Conservation (phyloP, 352 stramenopile genomes). For the Phytophthora crassamura region DNA sequence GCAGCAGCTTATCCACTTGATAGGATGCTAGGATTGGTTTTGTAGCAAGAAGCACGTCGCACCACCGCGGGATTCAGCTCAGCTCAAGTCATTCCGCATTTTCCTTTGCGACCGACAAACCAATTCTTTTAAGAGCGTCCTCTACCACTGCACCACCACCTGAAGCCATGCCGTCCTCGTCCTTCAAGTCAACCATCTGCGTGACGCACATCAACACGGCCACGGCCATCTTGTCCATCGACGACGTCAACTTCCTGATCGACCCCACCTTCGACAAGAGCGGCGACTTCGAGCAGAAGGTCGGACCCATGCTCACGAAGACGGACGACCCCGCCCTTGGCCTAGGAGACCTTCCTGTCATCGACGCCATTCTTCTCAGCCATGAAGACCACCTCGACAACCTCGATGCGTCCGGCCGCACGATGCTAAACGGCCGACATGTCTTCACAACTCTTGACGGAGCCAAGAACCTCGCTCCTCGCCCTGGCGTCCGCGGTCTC, state of each 20-base stretch:
- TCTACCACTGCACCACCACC: too few relatives aligned
- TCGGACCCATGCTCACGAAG: slow-evolving; percentile 18
- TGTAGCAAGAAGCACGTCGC: too few relatives aligned
- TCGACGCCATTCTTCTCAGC: slow-evolving; percentile 43
- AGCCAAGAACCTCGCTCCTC: slow-evolving; percentile 48
- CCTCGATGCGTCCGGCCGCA: slow-evolving; percentile 39
- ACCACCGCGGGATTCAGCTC: too few relatives aligned
- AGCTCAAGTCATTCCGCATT: not conserved
- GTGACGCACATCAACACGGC: too few relatives aligned
- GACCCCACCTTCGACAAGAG: slow-evolving; percentile 41
- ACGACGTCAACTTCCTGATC: slow-evolving; percentile 53
- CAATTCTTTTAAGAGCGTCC: not conserved
- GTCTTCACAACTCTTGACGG: slow-evolving; percentile 48
- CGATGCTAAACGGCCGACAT: slow-evolving; percentile 48
- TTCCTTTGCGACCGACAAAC: not conserved
- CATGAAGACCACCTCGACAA: slow-evolving; percentile 55
- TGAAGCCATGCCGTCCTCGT: slow-evolving; percentile 17
- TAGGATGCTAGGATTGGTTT: too few relatives aligned
- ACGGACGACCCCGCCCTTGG: slow-evolving; percentile 30
- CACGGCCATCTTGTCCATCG: slow-evolving; percentile 45
- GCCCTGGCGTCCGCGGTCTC: slow-evolving; percentile 42
- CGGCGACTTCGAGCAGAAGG: slow-evolving; percentile 14
- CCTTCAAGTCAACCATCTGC: slow-evolving; percentile 43
- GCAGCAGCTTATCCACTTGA: too few relatives aligned
- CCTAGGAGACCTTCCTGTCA: slow-evolving; percentile 38